phyloP scores from a whole-genome alignment of 768 basidiomycete species.

The Agrocybe praecox region DNA sequence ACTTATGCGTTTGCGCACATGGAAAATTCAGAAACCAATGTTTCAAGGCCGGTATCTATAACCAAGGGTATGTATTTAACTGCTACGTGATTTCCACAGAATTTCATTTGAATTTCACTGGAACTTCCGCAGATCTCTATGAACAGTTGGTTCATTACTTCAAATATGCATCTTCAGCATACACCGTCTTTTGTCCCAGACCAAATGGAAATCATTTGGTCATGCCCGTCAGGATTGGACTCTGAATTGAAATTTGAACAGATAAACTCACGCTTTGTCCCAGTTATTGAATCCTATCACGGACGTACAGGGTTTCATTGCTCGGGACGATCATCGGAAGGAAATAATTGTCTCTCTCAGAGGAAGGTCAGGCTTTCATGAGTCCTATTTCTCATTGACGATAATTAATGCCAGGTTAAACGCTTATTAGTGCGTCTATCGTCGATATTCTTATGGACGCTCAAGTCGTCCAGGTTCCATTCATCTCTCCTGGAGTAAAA shows the following conservation, averaged over 20 bases:
- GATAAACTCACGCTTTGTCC: not conserved
- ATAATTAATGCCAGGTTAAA: conserved; percentile 35
- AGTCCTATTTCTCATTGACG: not conserved
- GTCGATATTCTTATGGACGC: conserved; percentile 45
- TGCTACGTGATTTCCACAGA: not conserved
- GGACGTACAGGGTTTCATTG: conserved; percentile 50
- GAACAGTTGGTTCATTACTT: conserved; percentile 52
- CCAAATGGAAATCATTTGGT: conserved; percentile 50
- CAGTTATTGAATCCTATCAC: conserved; percentile 43
- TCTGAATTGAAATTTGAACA: not conserved
- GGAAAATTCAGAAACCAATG: no score
- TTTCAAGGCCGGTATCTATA: not conserved
- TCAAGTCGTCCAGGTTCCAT: conserved; percentile 43
- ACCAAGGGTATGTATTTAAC: not conserved
- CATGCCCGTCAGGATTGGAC: conserved; percentile 31
- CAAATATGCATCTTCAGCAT: conserved; percentile 58
- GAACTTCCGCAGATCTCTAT: conserved; percentile 36
- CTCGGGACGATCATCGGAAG: conserved; percentile 41
- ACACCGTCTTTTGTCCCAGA: conserved; percentile 43
- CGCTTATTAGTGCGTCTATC: conserved; percentile 43
- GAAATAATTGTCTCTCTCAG: conserved; percentile 50
- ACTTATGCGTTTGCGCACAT: no score
- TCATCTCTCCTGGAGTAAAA: conserved; percentile 45
- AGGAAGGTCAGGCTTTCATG: conserved; percentile 53
- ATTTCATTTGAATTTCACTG: not conserved